Percentiles rank a stretch among this genome's conserved stretches.
Evolutionary conservation across 2,329 filamentous ascomycete species (phyloP).

Genomic region (Exserohilum rostratum): DNA sequence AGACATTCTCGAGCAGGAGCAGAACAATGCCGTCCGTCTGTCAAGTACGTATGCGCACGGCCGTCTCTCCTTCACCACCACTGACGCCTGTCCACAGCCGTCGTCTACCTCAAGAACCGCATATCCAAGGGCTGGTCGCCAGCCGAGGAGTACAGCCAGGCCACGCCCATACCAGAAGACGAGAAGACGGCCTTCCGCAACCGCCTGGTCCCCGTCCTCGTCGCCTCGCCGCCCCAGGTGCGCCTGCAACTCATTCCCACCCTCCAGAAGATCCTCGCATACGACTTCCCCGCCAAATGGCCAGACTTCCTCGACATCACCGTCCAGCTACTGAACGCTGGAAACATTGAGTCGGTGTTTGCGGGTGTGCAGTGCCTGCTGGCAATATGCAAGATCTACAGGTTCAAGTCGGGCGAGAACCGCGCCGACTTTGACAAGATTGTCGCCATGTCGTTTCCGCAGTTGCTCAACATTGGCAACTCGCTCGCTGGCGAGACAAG

Average conservation of each 20-base stretch:
- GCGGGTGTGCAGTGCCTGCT: conserved; percentile 92
- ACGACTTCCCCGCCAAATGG: conserved; percentile 94
- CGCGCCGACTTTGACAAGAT: conserved; percentile 92
- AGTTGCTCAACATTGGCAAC: conserved; percentile 84
- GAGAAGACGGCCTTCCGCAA: conserved; percentile 88
- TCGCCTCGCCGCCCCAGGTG: conserved; percentile 77
- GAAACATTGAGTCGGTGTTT: conserved; percentile 85
- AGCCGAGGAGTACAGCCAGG: conserved; percentile 73
- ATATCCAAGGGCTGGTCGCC: conserved; percentile 90
- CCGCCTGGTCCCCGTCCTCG: conserved; percentile 86
- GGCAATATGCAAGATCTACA: conserved; percentile 92
- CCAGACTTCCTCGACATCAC: conserved; percentile 94
- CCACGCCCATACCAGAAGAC: conserved; percentile 79
- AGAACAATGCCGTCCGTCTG: conserved; percentile 81
- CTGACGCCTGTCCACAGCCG: conserved; percentile 64
- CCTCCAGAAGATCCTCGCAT: conserved; percentile 93
- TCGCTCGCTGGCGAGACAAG: conserved; percentile 89
- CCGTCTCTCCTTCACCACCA: conserved; percentile 3
- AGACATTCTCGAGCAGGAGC: conserved; percentile 87
- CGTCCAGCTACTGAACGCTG: conserved; percentile 82
- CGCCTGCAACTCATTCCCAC: conserved; percentile 93
- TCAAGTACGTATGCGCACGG: conserved; percentile 68
- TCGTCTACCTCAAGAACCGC: conserved; percentile 97
- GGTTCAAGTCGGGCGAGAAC: conserved; percentile 86
- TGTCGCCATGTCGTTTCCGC: conserved; percentile 87